phyloP scores from a whole-genome alignment of 2,329 filamentous ascomycete species.

The Stachybotrys chartarum region DNA sequence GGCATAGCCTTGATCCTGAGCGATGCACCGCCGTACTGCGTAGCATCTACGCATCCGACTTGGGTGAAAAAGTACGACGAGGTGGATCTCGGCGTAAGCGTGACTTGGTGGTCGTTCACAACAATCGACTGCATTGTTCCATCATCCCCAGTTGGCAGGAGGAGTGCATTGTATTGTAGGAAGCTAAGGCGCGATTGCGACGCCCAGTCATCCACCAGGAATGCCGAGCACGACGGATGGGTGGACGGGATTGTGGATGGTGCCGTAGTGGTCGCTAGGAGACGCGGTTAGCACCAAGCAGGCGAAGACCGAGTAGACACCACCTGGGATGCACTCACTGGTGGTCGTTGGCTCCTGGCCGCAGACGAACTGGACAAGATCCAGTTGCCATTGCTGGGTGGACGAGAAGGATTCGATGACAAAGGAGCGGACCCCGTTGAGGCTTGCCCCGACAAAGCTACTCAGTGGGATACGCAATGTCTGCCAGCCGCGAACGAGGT shows the following conservation, averaged over 20 bases:
- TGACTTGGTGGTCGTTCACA: conserved; percentile 43
- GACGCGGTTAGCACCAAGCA: conserved; percentile 1
- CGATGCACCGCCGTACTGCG: conserved; percentile 47
- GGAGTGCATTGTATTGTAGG: conserved; percentile 52
- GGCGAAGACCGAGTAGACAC: not conserved
- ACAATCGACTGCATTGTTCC: conserved; percentile 47
- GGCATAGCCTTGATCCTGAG: conserved; percentile 45
- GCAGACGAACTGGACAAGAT: conserved; percentile 39
- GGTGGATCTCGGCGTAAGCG: conserved; percentile 39
- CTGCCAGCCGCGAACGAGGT: conserved; percentile 41
- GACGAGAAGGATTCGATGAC: conserved; percentile 31
- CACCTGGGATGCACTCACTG: conserved; percentile 5
- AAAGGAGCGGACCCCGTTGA: conserved; percentile 37
- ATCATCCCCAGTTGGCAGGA: conserved; percentile 49
- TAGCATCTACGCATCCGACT: conserved; percentile 45
- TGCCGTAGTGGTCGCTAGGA: conserved; percentile 3
- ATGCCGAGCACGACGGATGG: conserved; percentile 25
- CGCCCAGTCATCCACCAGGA: conserved; percentile 52
- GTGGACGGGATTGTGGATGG: conserved; percentile 3
- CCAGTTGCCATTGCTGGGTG: conserved; percentile 32
- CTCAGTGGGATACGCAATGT: conserved; percentile 42
- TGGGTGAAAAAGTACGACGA: conserved; percentile 53
- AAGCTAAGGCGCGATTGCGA: conserved; percentile 57
- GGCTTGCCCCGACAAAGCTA: conserved; percentile 41
- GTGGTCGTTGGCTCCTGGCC: conserved; percentile 7